Percentiles rank a stretch among this genome's conserved stretches.
Evolutionary conservation across 345 rosid species (phyloP).

Genomic region (Noccaea bulbosa): DNA sequence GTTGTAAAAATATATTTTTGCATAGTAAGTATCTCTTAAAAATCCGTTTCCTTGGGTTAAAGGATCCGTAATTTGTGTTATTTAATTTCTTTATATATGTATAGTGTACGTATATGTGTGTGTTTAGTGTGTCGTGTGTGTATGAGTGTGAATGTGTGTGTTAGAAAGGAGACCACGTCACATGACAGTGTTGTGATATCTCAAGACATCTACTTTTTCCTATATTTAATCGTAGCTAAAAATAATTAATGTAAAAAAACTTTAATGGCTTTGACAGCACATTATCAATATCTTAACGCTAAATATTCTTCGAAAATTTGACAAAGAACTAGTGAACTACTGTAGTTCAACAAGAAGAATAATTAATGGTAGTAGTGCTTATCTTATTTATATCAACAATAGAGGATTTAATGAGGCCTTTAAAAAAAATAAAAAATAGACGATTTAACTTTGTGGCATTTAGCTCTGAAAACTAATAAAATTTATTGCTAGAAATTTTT

Average conservation of each 20-base stretch:
- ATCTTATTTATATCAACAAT: neutral
- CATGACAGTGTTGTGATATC: conserved; percentile 10
- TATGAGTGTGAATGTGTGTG: neutral
- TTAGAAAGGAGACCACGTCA: conserved; percentile 26
- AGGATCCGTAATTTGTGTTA: too few relatives aligned
- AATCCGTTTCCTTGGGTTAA: neutral
- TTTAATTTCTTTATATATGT: neutral
- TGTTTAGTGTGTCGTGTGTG: neutral
- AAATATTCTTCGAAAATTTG: neutral
- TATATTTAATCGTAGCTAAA: conserved; percentile 6
- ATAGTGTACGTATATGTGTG: neutral
- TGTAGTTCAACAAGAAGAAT: neutral
- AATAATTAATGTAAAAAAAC: neutral
- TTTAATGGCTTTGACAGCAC: neutral
- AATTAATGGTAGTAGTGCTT: neutral
- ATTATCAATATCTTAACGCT: neutral
- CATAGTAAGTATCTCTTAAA: neutral
- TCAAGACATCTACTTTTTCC: conserved; percentile 26
- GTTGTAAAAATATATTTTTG: neutral
- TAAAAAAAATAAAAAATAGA: too few relatives aligned
- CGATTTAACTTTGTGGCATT: too few relatives aligned
- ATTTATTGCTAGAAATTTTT: neutral
- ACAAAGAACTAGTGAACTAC: neutral
- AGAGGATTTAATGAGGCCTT: neutral
- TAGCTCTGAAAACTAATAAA: neutral